Conservation (phyloP, 352 stramenopile genomes). For the Globisporangium orthogonon region DNA sequence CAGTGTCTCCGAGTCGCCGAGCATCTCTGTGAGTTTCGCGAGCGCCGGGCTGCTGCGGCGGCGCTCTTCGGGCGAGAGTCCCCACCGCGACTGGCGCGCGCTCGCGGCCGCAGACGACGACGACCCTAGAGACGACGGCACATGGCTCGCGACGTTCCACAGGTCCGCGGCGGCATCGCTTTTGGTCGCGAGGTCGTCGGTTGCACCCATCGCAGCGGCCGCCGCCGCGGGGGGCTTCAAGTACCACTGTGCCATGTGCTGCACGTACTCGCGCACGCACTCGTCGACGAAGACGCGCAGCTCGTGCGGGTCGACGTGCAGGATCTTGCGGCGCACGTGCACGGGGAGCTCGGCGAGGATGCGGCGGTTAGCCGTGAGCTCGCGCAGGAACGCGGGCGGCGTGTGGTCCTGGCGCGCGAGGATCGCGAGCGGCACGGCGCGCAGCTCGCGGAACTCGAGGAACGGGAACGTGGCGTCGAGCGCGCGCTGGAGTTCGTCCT, state of each 20-base stretch:
- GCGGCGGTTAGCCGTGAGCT: constrained; percentile 76
- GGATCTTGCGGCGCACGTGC: constrained; percentile 78
- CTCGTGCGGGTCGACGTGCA: constrained; percentile 63
- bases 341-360: constrained; percentile 74
- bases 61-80: constrained; percentile 45
- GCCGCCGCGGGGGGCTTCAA: constrained; percentile 30
- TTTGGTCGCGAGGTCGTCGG: too few relatives aligned
- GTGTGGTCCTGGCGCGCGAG: constrained; percentile 76
- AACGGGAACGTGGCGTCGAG: constrained; percentile 83
- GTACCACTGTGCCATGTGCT: constrained; percentile 65
- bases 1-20: constrained; percentile 77
- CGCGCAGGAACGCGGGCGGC: constrained; percentile 62
- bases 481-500: constrained; percentile 61
- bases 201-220: not conserved
- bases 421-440: constrained; percentile 78
- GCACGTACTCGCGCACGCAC: constrained; percentile 69
- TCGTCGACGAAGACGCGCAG: constrained; percentile 70
- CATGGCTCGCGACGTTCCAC: constrained; percentile 70
- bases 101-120: constrained; percentile 16
- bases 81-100: constrained; percentile 14
- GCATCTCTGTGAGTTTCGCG: constrained; percentile 63
- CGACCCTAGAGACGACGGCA: constrained; percentile 31
- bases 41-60: constrained; percentile 62
- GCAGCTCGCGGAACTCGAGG: constrained; percentile 84
- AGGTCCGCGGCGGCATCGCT: constrained; percentile 16